Base-by-base conservation (phyloP, 1,284 basidiomycete genomes). In the Heterobasidion occidentale region DNA sequence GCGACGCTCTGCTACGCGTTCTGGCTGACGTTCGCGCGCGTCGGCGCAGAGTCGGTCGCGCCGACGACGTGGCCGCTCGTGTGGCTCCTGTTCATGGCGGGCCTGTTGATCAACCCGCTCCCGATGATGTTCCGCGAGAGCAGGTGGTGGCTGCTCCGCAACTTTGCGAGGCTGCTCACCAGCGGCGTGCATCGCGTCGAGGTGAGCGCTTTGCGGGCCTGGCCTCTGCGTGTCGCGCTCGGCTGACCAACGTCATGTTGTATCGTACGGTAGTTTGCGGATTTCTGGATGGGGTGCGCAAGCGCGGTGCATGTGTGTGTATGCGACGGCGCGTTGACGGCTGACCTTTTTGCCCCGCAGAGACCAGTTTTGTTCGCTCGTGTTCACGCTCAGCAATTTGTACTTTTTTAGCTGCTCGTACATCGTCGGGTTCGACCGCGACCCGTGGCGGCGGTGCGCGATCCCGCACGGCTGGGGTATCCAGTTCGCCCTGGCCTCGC, bases 361-460 rank as follows among this genome's bases (percentile, higher is more conserved):
- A 15, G 92, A 95, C 67, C 92, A 94, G 65, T 80, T 93, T 64
- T 86, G 83, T 71, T 91, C 88, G 58, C 75, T 95, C 51, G 71
- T 77, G 9, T 94, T 88, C 71, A 79, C 87, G 0, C 66, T 94
- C 15, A 82, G 86, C 9, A 87, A 88, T 62, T 63, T 94, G 8
- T 90, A 81, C 68, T 82, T 85, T 63, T 71, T 92, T 59, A 84
- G 74, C 1, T 97, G 94, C 67, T 77, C 84, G 15, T 92, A 92
- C 60, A 70, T 76, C 9, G 66, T 72, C 51, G 71, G 74, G 7
- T 86, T 90, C 70, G 73, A 77, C 38, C 66, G 48, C n/a, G 34
- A 74, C 27, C 70, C 77, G 12, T 79, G 83, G 70, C 64, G 68
- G 9, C 63, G 64, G 55, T 77, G 78, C 56, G 70, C 69, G 48